Evolutionary conservation across 2,329 filamentous ascomycete genomes (phyloP).

Genomic region (Seiridium unicorne): DNA sequence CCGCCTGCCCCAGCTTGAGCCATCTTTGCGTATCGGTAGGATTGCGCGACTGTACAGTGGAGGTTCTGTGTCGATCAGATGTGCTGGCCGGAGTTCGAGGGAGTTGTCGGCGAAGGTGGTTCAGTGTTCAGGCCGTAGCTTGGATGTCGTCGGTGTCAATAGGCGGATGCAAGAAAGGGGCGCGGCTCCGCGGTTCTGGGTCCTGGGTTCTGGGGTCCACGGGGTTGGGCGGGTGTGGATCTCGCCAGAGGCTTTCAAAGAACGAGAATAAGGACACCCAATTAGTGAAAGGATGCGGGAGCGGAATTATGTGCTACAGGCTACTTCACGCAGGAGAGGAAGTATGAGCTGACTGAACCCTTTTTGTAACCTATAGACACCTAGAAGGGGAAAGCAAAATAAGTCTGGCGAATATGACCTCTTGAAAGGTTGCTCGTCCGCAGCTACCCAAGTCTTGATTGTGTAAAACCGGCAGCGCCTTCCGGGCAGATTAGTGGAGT

Average conservation of each 20-base stretch:
- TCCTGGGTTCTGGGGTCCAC: background rate
- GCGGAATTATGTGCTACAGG: too few relatives aligned
- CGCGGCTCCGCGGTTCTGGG: background rate
- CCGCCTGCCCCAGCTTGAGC: conserved; percentile 70
- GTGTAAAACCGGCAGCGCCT: too few relatives aligned
- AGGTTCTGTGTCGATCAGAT: background rate
- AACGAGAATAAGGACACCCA: too few relatives aligned
- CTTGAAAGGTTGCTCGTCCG: too few relatives aligned
- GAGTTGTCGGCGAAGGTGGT: background rate
- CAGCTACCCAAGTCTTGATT: too few relatives aligned
- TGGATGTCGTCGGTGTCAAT: background rate
- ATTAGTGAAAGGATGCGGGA: too few relatives aligned
- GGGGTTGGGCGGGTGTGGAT: background rate
- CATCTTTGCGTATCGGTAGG: conserved; percentile 55
- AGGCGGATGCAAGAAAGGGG: conserved; percentile 5
- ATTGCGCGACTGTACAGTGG: background rate
- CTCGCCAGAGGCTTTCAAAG: background rate
- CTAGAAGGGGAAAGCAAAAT: too few relatives aligned
- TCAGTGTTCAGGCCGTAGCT: background rate
- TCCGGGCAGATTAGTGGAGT: too few relatives aligned
- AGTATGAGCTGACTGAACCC: too few relatives aligned
- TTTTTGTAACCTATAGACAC: too few relatives aligned
- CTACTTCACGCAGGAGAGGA: too few relatives aligned
- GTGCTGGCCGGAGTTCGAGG: background rate
- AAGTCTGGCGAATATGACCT: too few relatives aligned